A percentile compares a stretch with the other conserved stretches of the same genome.
phyloP scores from a whole-genome alignment of 1,139 yeast species.

The Pichia kudriavzevii region DNA sequence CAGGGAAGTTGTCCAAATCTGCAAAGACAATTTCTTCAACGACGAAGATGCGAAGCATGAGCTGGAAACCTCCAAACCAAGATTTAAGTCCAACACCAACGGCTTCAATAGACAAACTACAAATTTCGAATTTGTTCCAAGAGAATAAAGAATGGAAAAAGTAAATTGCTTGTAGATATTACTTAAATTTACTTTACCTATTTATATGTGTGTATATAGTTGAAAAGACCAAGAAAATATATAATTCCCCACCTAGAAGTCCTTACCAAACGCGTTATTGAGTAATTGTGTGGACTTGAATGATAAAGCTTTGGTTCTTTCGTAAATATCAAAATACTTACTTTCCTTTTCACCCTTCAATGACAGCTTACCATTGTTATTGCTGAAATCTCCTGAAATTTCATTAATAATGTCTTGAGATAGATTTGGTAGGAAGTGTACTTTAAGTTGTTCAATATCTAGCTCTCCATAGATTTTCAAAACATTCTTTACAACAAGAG shows the following conservation, averaged over 20 bases:
- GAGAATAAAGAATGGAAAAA: conserved; percentile 21
- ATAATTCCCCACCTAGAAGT: conserved; percentile 2
- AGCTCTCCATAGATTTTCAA: conserved; percentile 22
- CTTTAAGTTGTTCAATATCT: conserved; percentile 16
- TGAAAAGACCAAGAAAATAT: neutral
- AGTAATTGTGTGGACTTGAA: conserved; percentile 50
- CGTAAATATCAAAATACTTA: conserved; percentile 51
- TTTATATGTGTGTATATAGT: neutral
- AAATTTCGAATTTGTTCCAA: conserved; percentile 27
- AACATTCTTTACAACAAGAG: conserved; percentile 20
- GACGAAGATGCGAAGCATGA: conserved; percentile 16
- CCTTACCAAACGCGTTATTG: conserved; percentile 29
- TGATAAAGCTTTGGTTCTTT: conserved; percentile 51
- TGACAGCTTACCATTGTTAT: conserved; percentile 26
- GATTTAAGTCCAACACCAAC: conserved; percentile 23
- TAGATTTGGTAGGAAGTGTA: conserved; percentile 12
- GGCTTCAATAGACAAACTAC: conserved; percentile 26
- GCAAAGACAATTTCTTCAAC: conserved; percentile 51
- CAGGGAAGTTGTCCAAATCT: conserved; percentile 53
- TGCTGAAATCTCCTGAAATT: conserved; percentile 8
- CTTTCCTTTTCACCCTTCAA: conserved; percentile 40
- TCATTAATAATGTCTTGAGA: conserved; percentile 7
- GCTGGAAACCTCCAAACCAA: conserved; percentile 27
- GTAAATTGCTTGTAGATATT: conserved; percentile 2
- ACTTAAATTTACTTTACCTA: neutral